Evolutionary conservation across 345 rosid genomes (phyloP).

Genomic region (Lepidium sativum): DNA sequence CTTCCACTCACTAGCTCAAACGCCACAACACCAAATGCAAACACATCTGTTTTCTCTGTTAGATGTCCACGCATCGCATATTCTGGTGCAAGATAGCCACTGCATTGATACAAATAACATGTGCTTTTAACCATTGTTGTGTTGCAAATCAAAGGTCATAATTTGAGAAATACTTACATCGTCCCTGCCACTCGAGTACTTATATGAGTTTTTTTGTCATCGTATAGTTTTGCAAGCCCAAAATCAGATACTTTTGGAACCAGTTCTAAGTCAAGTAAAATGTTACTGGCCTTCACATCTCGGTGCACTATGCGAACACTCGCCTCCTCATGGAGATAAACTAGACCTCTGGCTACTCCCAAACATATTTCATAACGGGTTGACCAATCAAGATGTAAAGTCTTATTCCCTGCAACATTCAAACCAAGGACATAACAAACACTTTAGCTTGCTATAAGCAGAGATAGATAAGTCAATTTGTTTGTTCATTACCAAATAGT

Average conservation of each 20-base stretch:
- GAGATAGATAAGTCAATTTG: neutral
- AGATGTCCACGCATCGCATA: conserved; percentile 63
- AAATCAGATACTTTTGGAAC: conserved; percentile 40
- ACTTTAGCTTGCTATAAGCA: neutral
- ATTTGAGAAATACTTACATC: conserved; percentile 11
- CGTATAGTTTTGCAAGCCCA: conserved; percentile 36
- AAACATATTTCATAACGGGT: conserved; percentile 46
- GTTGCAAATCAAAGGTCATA: conserved; percentile 5
- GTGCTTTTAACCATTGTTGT: conserved; percentile 12
- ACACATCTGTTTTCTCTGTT: conserved; percentile 52
- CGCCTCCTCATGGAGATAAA: conserved; percentile 60
- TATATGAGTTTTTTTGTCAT: conserved; percentile 36
- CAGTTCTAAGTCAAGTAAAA: conserved; percentile 39
- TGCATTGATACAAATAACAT: conserved; percentile 6
- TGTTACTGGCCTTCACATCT: conserved; percentile 61
- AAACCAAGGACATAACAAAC: neutral
- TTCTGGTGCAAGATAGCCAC: conserved; percentile 60
- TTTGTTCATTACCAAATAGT: conserved; percentile 12
- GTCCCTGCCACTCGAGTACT: conserved; percentile 44
- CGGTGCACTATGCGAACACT: conserved; percentile 48
- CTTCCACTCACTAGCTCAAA: conserved; percentile 39
- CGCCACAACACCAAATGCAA: conserved; percentile 40
- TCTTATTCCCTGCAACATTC: conserved; percentile 30
- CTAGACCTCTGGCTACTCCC: conserved; percentile 51
- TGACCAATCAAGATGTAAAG: conserved; percentile 42